Evolutionary conservation across 352 stramenopile genomes (phyloP).

Genomic region (Peronospora belbahrii): DNA sequence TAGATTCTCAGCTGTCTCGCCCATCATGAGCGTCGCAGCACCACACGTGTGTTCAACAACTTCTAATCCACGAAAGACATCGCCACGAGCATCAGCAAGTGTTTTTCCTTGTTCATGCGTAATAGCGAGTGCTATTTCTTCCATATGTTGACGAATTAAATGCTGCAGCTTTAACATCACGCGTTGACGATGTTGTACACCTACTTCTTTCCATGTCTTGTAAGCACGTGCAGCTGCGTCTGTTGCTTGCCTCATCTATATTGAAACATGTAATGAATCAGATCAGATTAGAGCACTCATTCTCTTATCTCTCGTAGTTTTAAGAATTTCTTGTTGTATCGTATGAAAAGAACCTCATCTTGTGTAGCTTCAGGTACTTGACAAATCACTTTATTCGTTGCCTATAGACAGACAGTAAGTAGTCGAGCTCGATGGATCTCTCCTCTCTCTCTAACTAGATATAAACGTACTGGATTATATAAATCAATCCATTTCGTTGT

Average conservation of each 20-base stretch:
- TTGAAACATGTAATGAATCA: not conserved
- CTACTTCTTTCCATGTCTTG: slow-evolving; percentile 89
- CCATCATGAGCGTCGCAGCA: slow-evolving; percentile 86
- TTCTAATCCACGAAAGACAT: slow-evolving; percentile 95
- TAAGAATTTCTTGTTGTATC: too few relatives aligned
- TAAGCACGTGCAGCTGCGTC: slow-evolving; percentile 77
- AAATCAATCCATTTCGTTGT: slow-evolving; percentile 89
- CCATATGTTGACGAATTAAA: slow-evolving; percentile 91
- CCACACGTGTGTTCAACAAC: slow-evolving; percentile 77
- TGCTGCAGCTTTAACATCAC: slow-evolving; percentile 95
- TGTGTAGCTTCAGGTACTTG: slow-evolving; percentile 81
- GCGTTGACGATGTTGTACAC: slow-evolving; percentile 89
- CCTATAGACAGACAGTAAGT: slow-evolving; percentile 28
- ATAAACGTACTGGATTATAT: slow-evolving; percentile 58
- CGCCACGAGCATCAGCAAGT: slow-evolving; percentile 90
- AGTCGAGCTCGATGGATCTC: too few relatives aligned
- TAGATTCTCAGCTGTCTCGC: slow-evolving; percentile 92
- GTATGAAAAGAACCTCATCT: slow-evolving; percentile 48
- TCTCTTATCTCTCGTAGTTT: too few relatives aligned
- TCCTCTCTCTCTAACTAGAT: too few relatives aligned
- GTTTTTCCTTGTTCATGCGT: slow-evolving; percentile 92
- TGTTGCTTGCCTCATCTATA: slow-evolving; percentile 81
- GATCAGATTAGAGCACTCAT: not conserved
- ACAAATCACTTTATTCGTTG: slow-evolving; percentile 86
- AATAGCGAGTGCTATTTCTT: slow-evolving; percentile 92